Percentiles rank a stretch among this genome's conserved stretches.
Evolutionary conservation across 208 protist species (phyloP).

Genomic region (Acanthamoeba divionensis): DNA sequence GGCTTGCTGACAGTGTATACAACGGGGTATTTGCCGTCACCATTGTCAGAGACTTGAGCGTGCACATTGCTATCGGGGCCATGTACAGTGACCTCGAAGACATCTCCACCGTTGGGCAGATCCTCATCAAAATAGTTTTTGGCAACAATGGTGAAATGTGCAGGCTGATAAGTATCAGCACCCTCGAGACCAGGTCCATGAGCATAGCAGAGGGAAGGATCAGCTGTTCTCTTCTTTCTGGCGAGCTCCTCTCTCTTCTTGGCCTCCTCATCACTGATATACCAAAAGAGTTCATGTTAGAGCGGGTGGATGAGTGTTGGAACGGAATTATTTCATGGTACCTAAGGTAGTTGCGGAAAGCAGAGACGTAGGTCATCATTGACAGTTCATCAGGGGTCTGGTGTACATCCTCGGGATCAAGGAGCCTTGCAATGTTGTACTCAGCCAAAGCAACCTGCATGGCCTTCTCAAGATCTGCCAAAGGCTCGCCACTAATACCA

Average conservation of each 20-base stretch:
- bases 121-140: constrained; percentile 69
- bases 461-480: constrained; percentile 61
- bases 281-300: too few species aligned
- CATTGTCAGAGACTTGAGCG: constrained; percentile 64
- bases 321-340: background rate
- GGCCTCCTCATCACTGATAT: constrained; percentile 43
- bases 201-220: constrained; percentile 38
- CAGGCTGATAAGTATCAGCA: constrained; percentile 44
- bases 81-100: constrained; percentile 60
- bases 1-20: constrained; percentile 62
- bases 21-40: constrained; percentile 71
- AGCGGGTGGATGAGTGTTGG: too few species aligned
- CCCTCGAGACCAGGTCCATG: constrained; percentile 59
- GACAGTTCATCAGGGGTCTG: constrained; percentile 70
- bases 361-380: constrained; percentile 72
- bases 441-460: constrained; percentile 59
- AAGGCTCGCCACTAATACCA: constrained; percentile 35
- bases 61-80: constrained; percentile 65
- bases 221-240: constrained; percentile 53
- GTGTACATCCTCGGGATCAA: constrained; percentile 67
- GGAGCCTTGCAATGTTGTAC: constrained; percentile 50
- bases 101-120: constrained; percentile 66
- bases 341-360: constrained; percentile 65
- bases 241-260: constrained; percentile 43
- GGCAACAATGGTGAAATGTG: constrained; percentile 69